Evolutionary conservation across 2,329 filamentous ascomycete genomes (phyloP).

Genomic region (Aspergillus vadensis): DNA sequence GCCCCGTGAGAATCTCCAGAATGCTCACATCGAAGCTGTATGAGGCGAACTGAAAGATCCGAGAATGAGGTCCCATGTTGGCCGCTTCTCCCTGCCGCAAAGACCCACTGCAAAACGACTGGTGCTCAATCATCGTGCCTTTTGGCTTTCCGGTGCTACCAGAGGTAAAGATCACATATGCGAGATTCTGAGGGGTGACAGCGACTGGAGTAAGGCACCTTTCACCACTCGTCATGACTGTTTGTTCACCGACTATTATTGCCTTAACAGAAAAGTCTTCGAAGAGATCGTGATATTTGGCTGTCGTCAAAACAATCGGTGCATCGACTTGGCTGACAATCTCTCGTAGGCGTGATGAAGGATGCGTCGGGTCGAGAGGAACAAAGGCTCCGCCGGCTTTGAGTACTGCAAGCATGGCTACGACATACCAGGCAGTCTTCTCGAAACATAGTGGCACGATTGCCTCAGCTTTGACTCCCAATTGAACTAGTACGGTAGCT

Average conservation of each 20-base stretch:
- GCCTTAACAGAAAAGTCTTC: slow-evolving; percentile 10
- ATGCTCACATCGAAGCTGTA: slow-evolving; percentile 20
- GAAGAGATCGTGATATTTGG: background rate
- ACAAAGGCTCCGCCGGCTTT: slow-evolving; percentile 29
- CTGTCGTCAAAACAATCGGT: background rate
- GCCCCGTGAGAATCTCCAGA: slow-evolving; percentile 12
- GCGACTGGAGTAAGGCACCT: background rate
- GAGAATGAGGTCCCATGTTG: slow-evolving; percentile 8
- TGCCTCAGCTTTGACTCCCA: slow-evolving; percentile 32
- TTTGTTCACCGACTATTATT: background rate
- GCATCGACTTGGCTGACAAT: slow-evolving; percentile 4
- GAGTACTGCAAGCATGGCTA: slow-evolving; percentile 29
- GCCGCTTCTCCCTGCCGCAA: background rate
- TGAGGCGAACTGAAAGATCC: slow-evolving; percentile 17
- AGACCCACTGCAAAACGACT: background rate
- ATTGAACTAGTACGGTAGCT: slow-evolving; percentile 29
- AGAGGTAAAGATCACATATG: slow-evolving; percentile 23
- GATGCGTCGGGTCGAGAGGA: slow-evolving; percentile 26
- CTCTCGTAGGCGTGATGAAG: slow-evolving; percentile 7
- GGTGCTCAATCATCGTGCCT: slow-evolving; percentile 21
- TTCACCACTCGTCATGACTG: background rate
- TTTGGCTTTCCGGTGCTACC: slow-evolving; percentile 26
- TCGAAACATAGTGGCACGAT: slow-evolving; percentile 30
- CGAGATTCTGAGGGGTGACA: slow-evolving; percentile 1
- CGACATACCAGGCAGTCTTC: slow-evolving; percentile 28